These are phyloP conservation scores for Paralagenidium karlingii DNA, from an alignment of 352 stramenopile genomes.

Conservation along the genomic window DNA sequence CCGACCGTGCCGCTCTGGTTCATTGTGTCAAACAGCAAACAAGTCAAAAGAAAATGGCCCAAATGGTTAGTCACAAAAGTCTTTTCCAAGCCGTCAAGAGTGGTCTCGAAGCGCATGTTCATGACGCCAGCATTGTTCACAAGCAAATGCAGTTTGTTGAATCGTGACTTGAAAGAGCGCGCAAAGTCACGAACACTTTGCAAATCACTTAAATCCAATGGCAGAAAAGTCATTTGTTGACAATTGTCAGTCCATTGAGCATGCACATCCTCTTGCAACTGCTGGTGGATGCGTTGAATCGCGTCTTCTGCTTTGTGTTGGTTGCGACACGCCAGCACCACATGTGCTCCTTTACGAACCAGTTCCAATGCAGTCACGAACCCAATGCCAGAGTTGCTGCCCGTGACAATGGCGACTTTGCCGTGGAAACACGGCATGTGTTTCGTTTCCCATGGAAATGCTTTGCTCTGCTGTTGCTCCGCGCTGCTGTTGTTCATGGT, in stretches of 20 bases:
- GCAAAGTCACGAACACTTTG: constrained; percentile 18
- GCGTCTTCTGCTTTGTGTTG: constrained; percentile 13
- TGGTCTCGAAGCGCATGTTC: constrained; percentile 16
- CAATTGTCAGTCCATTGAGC: constrained; percentile 15
- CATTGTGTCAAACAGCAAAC: constrained; percentile 35
- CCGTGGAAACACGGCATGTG: constrained; percentile 11
- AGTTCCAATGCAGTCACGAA: constrained; percentile 41
- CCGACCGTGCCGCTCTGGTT: constrained; percentile 9
- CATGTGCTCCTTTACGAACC: constrained; percentile 34
- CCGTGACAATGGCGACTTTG: constrained; percentile 64
- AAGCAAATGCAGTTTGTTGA: constrained; percentile 29
- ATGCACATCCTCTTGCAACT: constrained; percentile 11
- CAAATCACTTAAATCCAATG: constrained; percentile 28
- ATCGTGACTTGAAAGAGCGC: constrained; percentile 16
- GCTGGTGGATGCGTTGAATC: constrained; percentile 12
- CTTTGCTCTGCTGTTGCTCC: no score
- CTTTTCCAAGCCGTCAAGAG: constrained; percentile 25
- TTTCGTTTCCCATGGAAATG: constrained; percentile 15
- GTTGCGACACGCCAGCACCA: constrained; percentile 80
- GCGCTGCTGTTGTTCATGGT: no score
- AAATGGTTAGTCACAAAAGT: constrained; percentile 52
- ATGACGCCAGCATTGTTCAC: constrained; percentile 49
- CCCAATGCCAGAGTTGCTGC: constrained; percentile 65
- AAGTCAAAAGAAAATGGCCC: constrained; percentile 41
- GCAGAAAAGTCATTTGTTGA: constrained; percentile 29